These are phyloP conservation scores for Shiraia bambusicola DNA, from an alignment of 2,329 filamentous ascomycete species.

Conservation along the genomic window DNA sequence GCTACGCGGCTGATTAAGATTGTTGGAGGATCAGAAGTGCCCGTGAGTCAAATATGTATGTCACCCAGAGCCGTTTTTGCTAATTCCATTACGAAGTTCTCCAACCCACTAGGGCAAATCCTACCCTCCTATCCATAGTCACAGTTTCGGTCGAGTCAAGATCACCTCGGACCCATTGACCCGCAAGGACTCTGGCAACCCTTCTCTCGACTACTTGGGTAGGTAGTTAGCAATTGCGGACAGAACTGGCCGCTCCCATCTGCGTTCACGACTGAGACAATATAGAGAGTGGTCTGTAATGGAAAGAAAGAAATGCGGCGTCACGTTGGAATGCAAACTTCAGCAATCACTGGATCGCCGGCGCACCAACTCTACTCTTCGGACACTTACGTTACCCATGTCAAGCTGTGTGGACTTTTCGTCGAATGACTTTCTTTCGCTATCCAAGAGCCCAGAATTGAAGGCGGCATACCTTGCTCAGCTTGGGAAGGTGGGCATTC, in stretches of 20 bases:
- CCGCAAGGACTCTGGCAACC: not conserved
- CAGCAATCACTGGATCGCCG: conserved; percentile 43
- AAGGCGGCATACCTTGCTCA: conserved; percentile 53
- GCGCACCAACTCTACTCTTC: conserved; percentile 38
- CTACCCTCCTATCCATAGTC: no score
- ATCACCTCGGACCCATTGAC: not conserved
- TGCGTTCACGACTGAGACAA: not conserved
- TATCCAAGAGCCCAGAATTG: conserved; percentile 53
- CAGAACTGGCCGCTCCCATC: no score
- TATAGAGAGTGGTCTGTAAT: conserved; percentile 17
- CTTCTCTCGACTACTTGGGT: no score
- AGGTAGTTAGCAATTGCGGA: no score
- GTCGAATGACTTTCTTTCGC: conserved; percentile 66
- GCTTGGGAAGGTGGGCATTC: conserved; percentile 41
- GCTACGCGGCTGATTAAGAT: not conserved
- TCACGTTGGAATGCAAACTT: conserved; percentile 27
- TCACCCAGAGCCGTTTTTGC: no score
- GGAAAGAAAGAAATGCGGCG: conserved; percentile 2
- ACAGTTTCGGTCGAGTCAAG: no score
- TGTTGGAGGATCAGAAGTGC: no score
- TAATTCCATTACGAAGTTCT: no score
- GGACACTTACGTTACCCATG: conserved; percentile 29
- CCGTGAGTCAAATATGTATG: no score
- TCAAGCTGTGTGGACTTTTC: conserved; percentile 58
- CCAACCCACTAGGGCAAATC: no score